A percentile compares a stretch with the other conserved stretches of the same genome.
Evolutionary conservation across 2,329 filamentous ascomycete genomes (phyloP).

Genomic region (Blastomyces parvus): DNA sequence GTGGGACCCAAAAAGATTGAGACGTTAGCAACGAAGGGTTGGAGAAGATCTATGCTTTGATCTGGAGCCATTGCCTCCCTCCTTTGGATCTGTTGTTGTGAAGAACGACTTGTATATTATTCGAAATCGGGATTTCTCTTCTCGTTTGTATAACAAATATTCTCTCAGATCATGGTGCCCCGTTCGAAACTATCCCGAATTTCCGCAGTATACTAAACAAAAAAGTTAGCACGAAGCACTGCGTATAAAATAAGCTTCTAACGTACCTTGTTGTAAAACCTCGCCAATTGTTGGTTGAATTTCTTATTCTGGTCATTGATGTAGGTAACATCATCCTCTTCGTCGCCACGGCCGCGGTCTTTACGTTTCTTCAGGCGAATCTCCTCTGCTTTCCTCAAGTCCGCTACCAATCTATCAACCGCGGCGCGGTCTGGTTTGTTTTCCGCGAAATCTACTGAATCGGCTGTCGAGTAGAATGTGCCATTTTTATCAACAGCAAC

Average conservation of each 20-base stretch:
- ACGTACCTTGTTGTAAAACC: conserved; percentile 85
- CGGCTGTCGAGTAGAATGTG: conserved; percentile 79
- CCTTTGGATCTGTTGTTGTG: neutral
- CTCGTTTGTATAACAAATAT: conserved; percentile 10
- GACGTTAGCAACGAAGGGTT: conserved; percentile 66
- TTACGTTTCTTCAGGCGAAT: conserved; percentile 73
- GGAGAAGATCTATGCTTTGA: conserved; percentile 85
- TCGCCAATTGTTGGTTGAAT: conserved; percentile 92
- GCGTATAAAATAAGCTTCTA: conserved; percentile 8
- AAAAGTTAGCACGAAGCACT: conserved; percentile 6
- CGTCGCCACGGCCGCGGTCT: conserved; percentile 69
- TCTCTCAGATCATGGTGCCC: conserved; percentile 76
- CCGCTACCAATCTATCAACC: conserved; percentile 76
- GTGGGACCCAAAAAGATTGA: conserved; percentile 75
- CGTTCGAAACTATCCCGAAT: conserved; percentile 97
- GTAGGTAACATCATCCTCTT: conserved; percentile 88
- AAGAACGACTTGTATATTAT: conserved; percentile 7
- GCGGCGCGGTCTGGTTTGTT: conserved; percentile 81
- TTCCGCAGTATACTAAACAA: conserved; percentile 69
- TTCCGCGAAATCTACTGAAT: conserved; percentile 69
- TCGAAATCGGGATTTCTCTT: neutral
- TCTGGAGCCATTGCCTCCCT: neutral
- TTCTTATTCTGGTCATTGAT: conserved; percentile 99
- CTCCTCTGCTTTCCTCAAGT: conserved; percentile 83
- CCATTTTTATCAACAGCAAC: conserved; percentile 89